Conservation (phyloP, 2,329 filamentous ascomycete species). For the Cladophialophora immunda region DNA sequence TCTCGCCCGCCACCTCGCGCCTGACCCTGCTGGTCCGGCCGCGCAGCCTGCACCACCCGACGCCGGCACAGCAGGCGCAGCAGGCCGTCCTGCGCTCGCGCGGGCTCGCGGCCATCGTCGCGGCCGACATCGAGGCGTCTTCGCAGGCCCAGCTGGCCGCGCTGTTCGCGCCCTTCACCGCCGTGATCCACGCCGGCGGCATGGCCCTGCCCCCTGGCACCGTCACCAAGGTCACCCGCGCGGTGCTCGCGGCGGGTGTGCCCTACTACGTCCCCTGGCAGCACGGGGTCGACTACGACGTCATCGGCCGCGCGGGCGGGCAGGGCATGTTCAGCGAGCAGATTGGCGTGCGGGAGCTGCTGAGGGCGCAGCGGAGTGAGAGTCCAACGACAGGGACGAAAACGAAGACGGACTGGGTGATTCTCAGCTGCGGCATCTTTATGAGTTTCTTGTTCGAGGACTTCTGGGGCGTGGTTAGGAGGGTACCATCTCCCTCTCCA, state of each 20-base stretch:
- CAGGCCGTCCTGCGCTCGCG: constrained; percentile 46
- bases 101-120: constrained; percentile 53
- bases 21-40: constrained; percentile 65
- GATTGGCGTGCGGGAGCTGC: constrained; percentile 63
- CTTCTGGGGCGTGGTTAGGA: constrained; percentile 70
- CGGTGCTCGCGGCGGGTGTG: constrained; percentile 62
- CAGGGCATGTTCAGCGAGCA: constrained; percentile 73
- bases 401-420: constrained; percentile 64
- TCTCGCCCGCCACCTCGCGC: constrained; percentile 45
- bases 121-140: constrained; percentile 55
- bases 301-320: constrained; percentile 66
- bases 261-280: constrained; percentile 74
- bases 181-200: constrained; percentile 68
- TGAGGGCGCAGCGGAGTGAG: constrained; percentile 56
- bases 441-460: constrained; percentile 73
- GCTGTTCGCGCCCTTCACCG: constrained; percentile 51
- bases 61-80: constrained; percentile 48
- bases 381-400: too few species aligned
- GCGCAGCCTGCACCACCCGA: constrained; percentile 53
- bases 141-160: constrained; percentile 49
- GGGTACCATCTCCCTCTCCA: neutral
- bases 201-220: constrained; percentile 65
- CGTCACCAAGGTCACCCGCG: constrained; percentile 65
- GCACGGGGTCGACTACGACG: constrained; percentile 76
- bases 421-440: constrained; percentile 75